Evolutionary conservation across 306 rosid genomes (phyloP), one percentile per base, ranked within the genome.

Genomic region (Crataegus laevigata): DNA sequence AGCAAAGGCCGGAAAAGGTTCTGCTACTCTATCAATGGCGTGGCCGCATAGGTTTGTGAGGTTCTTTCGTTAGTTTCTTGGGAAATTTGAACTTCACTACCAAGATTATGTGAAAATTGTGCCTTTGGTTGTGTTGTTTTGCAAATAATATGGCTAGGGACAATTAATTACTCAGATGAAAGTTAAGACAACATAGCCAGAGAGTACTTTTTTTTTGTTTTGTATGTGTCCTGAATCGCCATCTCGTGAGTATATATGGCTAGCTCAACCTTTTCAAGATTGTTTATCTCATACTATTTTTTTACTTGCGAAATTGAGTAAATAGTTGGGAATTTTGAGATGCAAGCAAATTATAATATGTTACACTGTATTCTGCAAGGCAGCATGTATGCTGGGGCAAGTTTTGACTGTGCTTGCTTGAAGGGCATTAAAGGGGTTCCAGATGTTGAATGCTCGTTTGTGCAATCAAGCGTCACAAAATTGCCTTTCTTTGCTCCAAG

Each of bases 21-120:
- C 98, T 71, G 98, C 98, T 57, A 93, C 98, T 30, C 78, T 93
- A 83, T 93, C 98, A 13, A 93, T 93, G 98, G 96, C 98, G 96
- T 93, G n/a, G n/a, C n/a, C n/a, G n/a, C n/a, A n/a, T n/a, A 93
- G 90, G 98, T 62, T 90, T 50, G 93, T 86, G 67, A 55, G 61
- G 26, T 22, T 55, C 61, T 55, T 7, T 8, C 26, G 4, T n/a
- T 21, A n/a, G 61, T 55, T n/a, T 55, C 24, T 52, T 52, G 58
- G 24, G 58, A 6, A 52, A 8, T 52, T 52, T 19, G 61, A 55
- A 55, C n/a, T 55, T 55, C 61, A 55, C 61, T 21, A n/a, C 28
- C 8, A 21, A 22, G 61, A 55, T 55, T 21, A n/a, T 18, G 26
- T 55, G 26, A 22, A 55, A 55, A 55, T n/a, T 55, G 28, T 51